Evolutionary conservation across 345 rosid genomes (phyloP), one percentile per base, ranked within the genome.

Genomic region (Psidium guajava): DNA sequence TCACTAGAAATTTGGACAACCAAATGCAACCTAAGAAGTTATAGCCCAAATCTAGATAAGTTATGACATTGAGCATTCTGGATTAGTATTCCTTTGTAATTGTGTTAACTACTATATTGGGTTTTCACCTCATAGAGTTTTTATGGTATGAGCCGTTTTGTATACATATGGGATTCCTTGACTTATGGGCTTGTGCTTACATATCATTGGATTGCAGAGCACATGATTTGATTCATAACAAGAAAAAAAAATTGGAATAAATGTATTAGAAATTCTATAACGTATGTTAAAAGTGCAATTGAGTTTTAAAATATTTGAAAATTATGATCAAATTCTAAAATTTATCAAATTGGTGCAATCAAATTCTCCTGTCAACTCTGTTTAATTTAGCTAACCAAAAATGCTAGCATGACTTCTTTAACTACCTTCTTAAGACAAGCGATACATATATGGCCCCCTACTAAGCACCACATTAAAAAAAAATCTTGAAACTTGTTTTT

Each of bases 371-470:
- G 0, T 11, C 5, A 57, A 57, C 61, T 47, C 11, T 6, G 0
- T 58, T 27, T 58, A 11, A 5, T n/a, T n/a, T n/a, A 25, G n/a
- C 32, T 58, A 1, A n/a, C 13, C 8, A 4, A 59, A 59, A 13
- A 1, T 59, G 6, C 0, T 13, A 1, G 4, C 9, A 5, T n/a
- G 4, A 8, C 22, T 16, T 6, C 15, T 59, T 59, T 27, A 3
- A 59, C 6, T 59, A 59, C 5, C 16, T 61, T 61, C 5, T 61
- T 61, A 61, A 61, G 74, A 61, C 42, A 28, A 40, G 3, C 16
- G 42, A 16, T 3, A 0, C 18, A 61, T 4, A 28, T 7, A 0
- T 61, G 9, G 11, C 11, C 0, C 3, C 2, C 22, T n/a, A 7
- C 11, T 15, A 15, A 28, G 21, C 8, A 10, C 11, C 42, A 61